Conservation (phyloP, 345 rosid species). For the Camelina neglecta region DNA sequence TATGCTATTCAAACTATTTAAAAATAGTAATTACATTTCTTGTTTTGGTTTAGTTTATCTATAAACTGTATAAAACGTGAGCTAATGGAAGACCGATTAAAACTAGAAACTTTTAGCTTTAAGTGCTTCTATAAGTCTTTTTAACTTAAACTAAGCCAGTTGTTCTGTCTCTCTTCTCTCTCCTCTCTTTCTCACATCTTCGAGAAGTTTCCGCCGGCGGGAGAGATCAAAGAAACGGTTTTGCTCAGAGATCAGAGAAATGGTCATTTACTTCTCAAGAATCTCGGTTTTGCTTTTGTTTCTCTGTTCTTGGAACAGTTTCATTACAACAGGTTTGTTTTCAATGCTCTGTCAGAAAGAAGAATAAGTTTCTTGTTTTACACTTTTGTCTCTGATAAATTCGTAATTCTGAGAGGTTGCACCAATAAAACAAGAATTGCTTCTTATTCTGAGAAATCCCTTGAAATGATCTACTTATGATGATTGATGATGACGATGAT, state of each 20-base stretch:
- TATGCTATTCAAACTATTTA: not conserved
- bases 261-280: constrained; percentile 47
- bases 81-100: constrained; percentile 27
- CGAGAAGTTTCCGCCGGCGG: constrained; percentile 40
- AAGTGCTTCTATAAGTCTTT: constrained; percentile 29
- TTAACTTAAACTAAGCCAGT: constrained; percentile 28
- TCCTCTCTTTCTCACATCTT: constrained; percentile 10
- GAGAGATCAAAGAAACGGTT: constrained; percentile 29
- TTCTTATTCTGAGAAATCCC: too few relatives aligned
- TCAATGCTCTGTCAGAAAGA: not conserved
- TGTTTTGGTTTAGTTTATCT: not conserved
- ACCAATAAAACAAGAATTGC: too few relatives aligned
- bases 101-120: constrained; percentile 32
- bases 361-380: not conserved
- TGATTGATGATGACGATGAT: not conserved
- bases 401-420: not conserved
- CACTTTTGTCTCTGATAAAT: constrained; percentile 23
- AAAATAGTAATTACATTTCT: constrained; percentile 3
- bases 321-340: constrained; percentile 58
- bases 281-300: constrained; percentile 45
- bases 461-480: not conserved
- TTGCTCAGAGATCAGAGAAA: constrained; percentile 29
- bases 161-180: constrained; percentile 19
- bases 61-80: constrained; percentile 6
- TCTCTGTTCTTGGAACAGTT: constrained; percentile 51